Percentiles rank a stretch among this genome's conserved stretches.
These are phyloP conservation scores for Nepenthes mirabilis DNA, from an alignment of 148 eudicot species.

Conservation along the genomic window DNA sequence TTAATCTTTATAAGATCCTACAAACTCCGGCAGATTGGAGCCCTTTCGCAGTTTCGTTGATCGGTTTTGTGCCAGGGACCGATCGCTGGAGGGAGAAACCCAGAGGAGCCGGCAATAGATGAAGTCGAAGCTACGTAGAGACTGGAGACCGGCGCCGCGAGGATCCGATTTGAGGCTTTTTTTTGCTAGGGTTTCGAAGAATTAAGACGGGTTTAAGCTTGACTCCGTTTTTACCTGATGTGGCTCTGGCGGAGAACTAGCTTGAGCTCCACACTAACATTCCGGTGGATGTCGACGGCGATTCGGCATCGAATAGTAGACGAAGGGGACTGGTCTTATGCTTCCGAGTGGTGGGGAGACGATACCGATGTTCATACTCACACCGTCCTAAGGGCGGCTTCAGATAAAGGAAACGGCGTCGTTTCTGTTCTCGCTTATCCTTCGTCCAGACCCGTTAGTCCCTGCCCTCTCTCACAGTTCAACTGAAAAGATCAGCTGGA, in stretches of 20 bases:
- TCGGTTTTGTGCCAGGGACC: too few species aligned
- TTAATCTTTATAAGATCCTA: too few species aligned
- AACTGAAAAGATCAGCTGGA: too few species aligned
- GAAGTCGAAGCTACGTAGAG: too few species aligned
- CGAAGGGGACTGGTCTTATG: slow-evolving; percentile 83
- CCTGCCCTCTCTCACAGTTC: slow-evolving; percentile 1
- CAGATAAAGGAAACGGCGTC: slow-evolving; percentile 68
- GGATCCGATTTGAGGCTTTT: too few species aligned
- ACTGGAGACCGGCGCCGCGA: too few species aligned
- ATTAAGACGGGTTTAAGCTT: too few species aligned
- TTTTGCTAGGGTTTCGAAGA: too few species aligned
- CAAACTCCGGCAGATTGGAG: too few species aligned
- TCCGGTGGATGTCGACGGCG: slow-evolving; percentile 35
- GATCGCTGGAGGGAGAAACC: too few species aligned
- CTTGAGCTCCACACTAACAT: slow-evolving; percentile 4
- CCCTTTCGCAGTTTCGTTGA: too few species aligned
- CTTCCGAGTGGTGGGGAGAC: slow-evolving; percentile 78
- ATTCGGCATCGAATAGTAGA: slow-evolving; percentile 26
- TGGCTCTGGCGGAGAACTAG: slow-evolving; percentile 14
- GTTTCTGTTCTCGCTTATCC: slow-evolving; percentile 79
- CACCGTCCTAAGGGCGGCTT: slow-evolving; percentile 39
- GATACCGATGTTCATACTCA: slow-evolving; percentile 20
- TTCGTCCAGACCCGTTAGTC: slow-evolving; percentile 53
- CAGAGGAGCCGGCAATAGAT: too few species aligned
- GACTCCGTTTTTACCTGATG: slow-evolving; percentile 4